Base-by-base conservation (phyloP, 208 protist species). In the Trypanosoma caninum region DNA sequence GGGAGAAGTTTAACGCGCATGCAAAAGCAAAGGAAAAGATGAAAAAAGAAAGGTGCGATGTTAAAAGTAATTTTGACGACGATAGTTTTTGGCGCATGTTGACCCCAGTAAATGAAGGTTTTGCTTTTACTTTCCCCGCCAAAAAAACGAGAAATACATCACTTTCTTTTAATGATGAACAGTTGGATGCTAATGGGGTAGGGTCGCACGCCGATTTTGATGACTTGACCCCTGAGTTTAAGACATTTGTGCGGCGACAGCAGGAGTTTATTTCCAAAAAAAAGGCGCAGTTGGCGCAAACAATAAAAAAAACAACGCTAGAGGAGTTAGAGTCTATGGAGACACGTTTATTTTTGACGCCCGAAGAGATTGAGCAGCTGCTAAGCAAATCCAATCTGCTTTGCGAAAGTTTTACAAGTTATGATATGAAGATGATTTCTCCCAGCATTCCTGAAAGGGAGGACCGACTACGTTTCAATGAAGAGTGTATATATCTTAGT, bases 231-330 rank as follows among this genome's bases (percentile, higher is more conserved):
- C 69, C 74, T 55, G 65, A 82, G 61, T 91, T 95, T 74, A 78
- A 84, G 59, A 65, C 81, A 9, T 95, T 95, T 64, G 76, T 95
- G 37, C 80, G 76, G 6, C 80, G 86, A 0, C 89, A 95, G 61
- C 80, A 91, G 18, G 85, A 95, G 65, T 95, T 95, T 59, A 20
- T 95, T 25, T 79, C 77, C 51, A 91, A 89, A 67, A 93, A 87
- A 48, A 72, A 83, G 38, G 76, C 73, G n/a, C 60, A 59, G 0
- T 41, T 53, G 3, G 37, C 31, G 3, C 62, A 78, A 35, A 78
- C 59, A 11, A 82, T 81, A 64, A 69, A 78, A 22, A 84, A 82
- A 50, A 82, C 59, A n/a, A 76, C 59, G 1, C 69, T 93, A 48
- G 78, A 84, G 18, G 85, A 95, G 53, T 68, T 75, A 56, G 85